Evolutionary conservation across 2,329 filamentous ascomycete species (phyloP).

Genomic region (Penicillium concentricum): DNA sequence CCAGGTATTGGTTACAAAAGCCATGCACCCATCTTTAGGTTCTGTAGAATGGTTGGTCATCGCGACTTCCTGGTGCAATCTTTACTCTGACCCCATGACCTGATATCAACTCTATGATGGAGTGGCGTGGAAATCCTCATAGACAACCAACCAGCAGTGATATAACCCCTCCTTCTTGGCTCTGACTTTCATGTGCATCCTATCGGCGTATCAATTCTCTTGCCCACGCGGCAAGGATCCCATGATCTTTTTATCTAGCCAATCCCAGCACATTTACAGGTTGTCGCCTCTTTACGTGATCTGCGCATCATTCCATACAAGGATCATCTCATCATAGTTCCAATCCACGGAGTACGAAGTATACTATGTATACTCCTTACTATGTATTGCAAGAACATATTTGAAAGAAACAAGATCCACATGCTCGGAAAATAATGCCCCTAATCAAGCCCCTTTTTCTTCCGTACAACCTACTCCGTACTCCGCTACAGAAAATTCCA

Average conservation of each 20-base stretch:
- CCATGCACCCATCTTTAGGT: not conserved
- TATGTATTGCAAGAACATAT: not conserved
- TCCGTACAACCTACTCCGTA: not conserved
- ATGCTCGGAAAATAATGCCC: conserved; percentile 7
- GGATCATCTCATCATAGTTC: not conserved
- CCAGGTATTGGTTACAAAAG: not conserved
- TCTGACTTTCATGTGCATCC: not conserved
- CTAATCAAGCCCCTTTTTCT: conserved; percentile 21
- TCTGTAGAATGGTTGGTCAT: conserved; percentile 4
- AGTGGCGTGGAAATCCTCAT: conserved; percentile 6
- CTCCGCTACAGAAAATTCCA: not conserved
- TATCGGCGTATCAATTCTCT: conserved; percentile 3
- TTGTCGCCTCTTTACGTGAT: conserved; percentile 3
- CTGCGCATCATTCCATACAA: conserved; percentile 3
- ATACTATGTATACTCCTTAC: not conserved
- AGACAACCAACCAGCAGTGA: conserved; percentile 5
- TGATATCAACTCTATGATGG: conserved; percentile 9
- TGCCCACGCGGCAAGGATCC: conserved; percentile 3
- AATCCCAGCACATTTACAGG: not conserved
- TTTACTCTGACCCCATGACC: conserved; percentile 6
- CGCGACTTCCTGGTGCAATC: not conserved
- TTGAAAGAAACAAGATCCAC: not conserved
- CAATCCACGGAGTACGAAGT: not conserved
- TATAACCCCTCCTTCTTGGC: conserved; percentile 7
- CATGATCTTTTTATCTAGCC: conserved; percentile 3